These are phyloP conservation scores for Apiotrichum laibachii DNA, from an alignment of 1,284 basidiomycete species.

Conservation along the genomic window DNA sequence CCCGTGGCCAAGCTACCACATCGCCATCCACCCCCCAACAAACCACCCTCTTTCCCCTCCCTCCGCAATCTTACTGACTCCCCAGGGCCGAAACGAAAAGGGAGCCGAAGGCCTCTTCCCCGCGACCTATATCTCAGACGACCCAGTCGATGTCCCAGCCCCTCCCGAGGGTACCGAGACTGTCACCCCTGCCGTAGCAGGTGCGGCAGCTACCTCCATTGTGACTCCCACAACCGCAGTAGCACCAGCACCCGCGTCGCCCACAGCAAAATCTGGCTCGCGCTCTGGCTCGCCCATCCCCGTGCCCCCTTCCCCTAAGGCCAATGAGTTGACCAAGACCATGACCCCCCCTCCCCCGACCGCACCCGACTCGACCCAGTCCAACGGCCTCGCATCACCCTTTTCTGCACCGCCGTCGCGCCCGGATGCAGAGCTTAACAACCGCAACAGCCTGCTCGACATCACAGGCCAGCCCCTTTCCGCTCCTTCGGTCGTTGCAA, in stretches of 20 bases:
- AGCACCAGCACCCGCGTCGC: background rate
- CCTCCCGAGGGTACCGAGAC: background rate
- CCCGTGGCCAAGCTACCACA: too few relatives aligned
- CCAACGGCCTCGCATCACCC: constrained; percentile 12
- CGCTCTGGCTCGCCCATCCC: constrained; percentile 6
- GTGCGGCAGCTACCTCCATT: background rate
- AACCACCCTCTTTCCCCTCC: background rate
- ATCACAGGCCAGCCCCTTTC: constrained; percentile 15
- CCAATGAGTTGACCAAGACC: background rate
- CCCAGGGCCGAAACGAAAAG: constrained; percentile 74
- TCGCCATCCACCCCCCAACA: background rate
- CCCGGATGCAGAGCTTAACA: background rate
- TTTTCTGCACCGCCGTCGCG: background rate
- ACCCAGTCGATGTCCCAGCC: constrained; percentile 36
- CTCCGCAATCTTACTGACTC: constrained; percentile 9
- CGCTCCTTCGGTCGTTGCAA: background rate
- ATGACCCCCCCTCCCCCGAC: constrained; percentile 1
- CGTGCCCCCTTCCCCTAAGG: constrained; percentile 5
- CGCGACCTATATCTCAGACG: constrained; percentile 75
- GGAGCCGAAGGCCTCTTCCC: constrained; percentile 90
- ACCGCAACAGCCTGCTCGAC: constrained; percentile 20
- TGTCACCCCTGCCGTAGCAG: background rate
- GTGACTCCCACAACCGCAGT: background rate
- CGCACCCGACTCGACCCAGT: constrained; percentile 1
- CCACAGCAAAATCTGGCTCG: background rate